Conservation (phyloP, 768 basidiomycete genomes). For the Leccinum uliginosum region DNA sequence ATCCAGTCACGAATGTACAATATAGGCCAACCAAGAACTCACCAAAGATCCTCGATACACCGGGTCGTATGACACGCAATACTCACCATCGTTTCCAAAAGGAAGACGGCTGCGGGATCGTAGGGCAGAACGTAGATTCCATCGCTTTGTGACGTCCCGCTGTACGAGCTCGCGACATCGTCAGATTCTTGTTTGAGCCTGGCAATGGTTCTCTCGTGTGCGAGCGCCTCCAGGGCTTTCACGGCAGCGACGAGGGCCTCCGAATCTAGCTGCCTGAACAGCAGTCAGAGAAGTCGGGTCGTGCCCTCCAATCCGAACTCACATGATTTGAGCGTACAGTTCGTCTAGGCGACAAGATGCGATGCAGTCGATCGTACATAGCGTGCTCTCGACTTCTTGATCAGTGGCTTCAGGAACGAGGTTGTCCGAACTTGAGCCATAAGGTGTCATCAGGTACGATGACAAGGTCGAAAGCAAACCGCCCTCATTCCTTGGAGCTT, state of each 20-base stretch:
- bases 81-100: slow-evolving; percentile 93
- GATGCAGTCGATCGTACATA: slow-evolving; percentile 94
- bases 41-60: slow-evolving; percentile 89
- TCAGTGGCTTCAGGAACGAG: slow-evolving; percentile 86
- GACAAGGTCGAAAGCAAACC: slow-evolving; percentile 91
- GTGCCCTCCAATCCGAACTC: slow-evolving; percentile 29
- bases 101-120: slow-evolving; percentile 92
- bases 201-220: slow-evolving; percentile 85
- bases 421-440: slow-evolving; percentile 68
- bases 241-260: slow-evolving; percentile 82
- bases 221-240: slow-evolving; percentile 82
- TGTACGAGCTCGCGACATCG: slow-evolving; percentile 41
- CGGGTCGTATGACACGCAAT: slow-evolving; percentile 73
- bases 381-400: slow-evolving; percentile 86
- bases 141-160: slow-evolving; percentile 35
- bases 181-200: slow-evolving; percentile 67
- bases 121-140: slow-evolving; percentile 67
- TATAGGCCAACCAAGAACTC: slow-evolving; percentile 20
- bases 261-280: slow-evolving; percentile 63
- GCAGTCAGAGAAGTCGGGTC: slow-evolving; percentile 6
- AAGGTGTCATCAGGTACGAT: slow-evolving; percentile 95
- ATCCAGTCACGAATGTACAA: slow-evolving; percentile 1
- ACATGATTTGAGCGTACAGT: slow-evolving; percentile 92
- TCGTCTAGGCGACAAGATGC: slow-evolving; percentile 91
- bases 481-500: slow-evolving; percentile 70